These are phyloP conservation scores for Senna tora DNA, from an alignment of 306 rosid species.

Conservation along the genomic window DNA sequence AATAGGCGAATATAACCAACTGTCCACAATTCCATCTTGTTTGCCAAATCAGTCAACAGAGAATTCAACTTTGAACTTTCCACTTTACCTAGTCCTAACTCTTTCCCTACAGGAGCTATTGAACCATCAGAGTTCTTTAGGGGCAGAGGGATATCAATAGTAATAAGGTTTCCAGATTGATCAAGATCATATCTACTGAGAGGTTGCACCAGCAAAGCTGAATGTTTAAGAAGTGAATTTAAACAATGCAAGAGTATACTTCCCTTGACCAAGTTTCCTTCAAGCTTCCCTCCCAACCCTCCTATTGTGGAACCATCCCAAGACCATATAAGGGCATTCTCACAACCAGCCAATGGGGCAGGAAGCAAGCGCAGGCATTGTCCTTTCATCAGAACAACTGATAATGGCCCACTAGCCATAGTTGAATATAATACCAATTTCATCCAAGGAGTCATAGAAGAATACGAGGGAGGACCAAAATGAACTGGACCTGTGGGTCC, in stretches of 20 bases:
- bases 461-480: constrained; percentile 95
- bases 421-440: constrained; percentile 87
- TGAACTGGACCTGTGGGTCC: constrained; percentile 79
- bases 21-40: constrained; percentile 71
- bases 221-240: constrained; percentile 81
- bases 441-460: constrained; percentile 98
- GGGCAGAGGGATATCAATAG: constrained; percentile 92
- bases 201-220: constrained; percentile 93
- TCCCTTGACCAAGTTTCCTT: constrained; percentile 87
- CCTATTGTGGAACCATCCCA: constrained; percentile 90
- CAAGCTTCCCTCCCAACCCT: constrained; percentile 86
- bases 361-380: constrained; percentile 92
- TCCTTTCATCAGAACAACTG: constrained; percentile 94
- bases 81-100: constrained; percentile 65
- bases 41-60: constrained; percentile 63
- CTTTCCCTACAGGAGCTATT: constrained; percentile 62
- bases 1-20: constrained; percentile 88
- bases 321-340: constrained; percentile 95
- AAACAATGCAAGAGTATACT: constrained; percentile 82
- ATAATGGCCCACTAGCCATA: constrained; percentile 78
- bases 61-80: constrained; percentile 67
- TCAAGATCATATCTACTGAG: constrained; percentile 77
- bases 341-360: constrained; percentile 92
- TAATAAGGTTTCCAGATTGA: constrained; percentile 64
- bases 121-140: constrained; percentile 83